Percentiles rank a stretch among this genome's conserved stretches.
Conservation (phyloP, 106 monocot genomes). For the Acorus gramineus region DNA sequence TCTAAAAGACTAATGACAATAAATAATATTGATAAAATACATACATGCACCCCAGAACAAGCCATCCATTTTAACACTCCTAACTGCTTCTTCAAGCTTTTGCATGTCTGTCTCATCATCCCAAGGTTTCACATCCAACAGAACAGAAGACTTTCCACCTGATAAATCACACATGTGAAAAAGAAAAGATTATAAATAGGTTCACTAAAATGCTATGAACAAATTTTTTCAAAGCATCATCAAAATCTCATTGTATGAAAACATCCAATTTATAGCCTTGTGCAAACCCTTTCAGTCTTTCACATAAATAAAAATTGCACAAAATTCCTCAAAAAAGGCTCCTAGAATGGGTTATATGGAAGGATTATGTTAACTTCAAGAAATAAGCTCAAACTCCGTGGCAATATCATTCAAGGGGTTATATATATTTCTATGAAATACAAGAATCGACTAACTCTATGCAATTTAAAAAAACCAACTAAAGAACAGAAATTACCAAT, state of each 20-base stretch:
- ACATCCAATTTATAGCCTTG: too few species aligned
- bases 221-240: too few species aligned
- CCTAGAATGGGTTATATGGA: too few species aligned
- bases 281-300: too few species aligned
- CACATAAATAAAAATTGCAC: too few species aligned
- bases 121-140: constrained; percentile 96
- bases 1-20: background rate
- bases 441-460: background rate
- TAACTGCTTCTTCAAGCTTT: constrained; percentile 81
- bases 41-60: constrained; percentile 92
- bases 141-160: constrained; percentile 94
- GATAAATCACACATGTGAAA: background rate
- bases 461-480: background rate
- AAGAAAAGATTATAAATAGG: background rate
- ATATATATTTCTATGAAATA: background rate
- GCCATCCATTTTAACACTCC: constrained; percentile 77
- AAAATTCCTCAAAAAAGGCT: too few species aligned
- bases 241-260: too few species aligned
- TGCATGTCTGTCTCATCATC: constrained; percentile 98
- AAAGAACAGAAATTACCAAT: background rate
- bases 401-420: too few species aligned
- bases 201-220: background rate
- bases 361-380: too few species aligned
- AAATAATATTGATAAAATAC: constrained; percentile 2
- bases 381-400: too few species aligned